Evolutionary conservation across 495 filamentous ascomycete genomes (phyloP), one percentile per base, ranked within the genome.

Genomic region (Daldinia decipiens): DNA sequence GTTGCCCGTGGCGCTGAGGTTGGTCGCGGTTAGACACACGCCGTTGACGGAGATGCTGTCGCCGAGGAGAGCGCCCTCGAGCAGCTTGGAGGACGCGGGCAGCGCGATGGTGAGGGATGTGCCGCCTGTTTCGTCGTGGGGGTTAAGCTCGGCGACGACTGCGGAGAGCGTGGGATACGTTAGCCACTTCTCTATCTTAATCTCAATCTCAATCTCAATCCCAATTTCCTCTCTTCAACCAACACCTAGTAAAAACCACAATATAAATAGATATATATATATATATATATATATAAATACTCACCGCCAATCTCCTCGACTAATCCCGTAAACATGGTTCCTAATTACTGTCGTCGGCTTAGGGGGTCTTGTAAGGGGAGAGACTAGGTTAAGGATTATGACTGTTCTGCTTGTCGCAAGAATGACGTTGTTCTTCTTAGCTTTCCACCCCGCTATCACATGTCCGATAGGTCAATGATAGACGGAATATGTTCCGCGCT

Each of bases 1-100:
- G n/a, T 11, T 3, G 26, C 2, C 12, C 4, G 43, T 5, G 53
- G 31, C 21, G 53, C 29, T 6, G 68, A 71, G 78, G 76, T n/a
- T 19, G 1, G 93, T 97, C 32, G 97, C 90, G 40, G 95, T 99
- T n/a, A 99, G 88, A 82, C 95, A 84, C 70, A 79, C 85, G 84
- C 95, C 95, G 84, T 97, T 98, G 75, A 98, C 86, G 77, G 89
- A 87, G 74, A 98, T 97, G 78, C 92, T 95, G 83, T 99, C 95
- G 67, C 96, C 95, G 32, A 96, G 84, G 75, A 94, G 88, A 39
- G 87, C 90, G 79, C 97, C 96, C 9, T 79, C 81, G 39, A 99
- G 91, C 47, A 99, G 92, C 59, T 85, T 79, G 40, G 91, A 93
- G 69, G 88, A 77, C 12, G 76, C 13, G 4, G 81, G 80, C 21